Base-by-base conservation (phyloP, 73 alveolate genomes). In the Tetrahymena thermophila region DNA sequence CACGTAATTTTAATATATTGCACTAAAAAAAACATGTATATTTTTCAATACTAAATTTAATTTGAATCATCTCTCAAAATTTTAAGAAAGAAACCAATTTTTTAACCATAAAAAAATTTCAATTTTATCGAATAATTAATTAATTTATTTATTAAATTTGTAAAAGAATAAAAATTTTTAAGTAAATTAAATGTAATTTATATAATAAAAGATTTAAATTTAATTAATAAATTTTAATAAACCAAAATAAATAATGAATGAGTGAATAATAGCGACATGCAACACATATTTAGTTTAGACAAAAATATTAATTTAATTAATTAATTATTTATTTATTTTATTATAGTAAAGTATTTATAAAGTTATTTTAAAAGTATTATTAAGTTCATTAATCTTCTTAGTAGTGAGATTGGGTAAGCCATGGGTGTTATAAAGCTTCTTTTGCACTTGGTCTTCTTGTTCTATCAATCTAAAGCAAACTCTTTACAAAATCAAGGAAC, bases 391-490 rank as follows among this genome's bases (percentile, higher is more conserved):
- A 95, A 31, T 97, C 98, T 56, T 96, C 98, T 19, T 96, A 94
- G 55, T 96, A 96, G 84, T 96, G 93, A 17, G 94, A 96, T 94
- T 96, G 84, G 25, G 96, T 96, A 96, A 98, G 96, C 97, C 98
- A 98, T 34, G 98, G 98, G 93, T 98, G 99, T 58, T 97, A 84
- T 83, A 98, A 96, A 94, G 99, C 99, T 94, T 98, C 99, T n/a
- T 96, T 96, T 34, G 99, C 99, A 25, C 97, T 55, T 35, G 99
- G 99, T 94, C 99, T 97, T 94, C 96, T 94, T 23, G 94, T 95
- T 17, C 98, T 97, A 96, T 98, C 98, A 1, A 98, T 96, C 43
- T 98, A 93, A 23, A 98, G 93, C 94, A 98, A 97, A 56, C 94
- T 93, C 94, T 97, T 96, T 25, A 98, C 96, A 94, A 98, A 98